phyloP scores from a whole-genome alignment of 2,329 filamentous ascomycete genomes.

The Sporothrix protearum region DNA sequence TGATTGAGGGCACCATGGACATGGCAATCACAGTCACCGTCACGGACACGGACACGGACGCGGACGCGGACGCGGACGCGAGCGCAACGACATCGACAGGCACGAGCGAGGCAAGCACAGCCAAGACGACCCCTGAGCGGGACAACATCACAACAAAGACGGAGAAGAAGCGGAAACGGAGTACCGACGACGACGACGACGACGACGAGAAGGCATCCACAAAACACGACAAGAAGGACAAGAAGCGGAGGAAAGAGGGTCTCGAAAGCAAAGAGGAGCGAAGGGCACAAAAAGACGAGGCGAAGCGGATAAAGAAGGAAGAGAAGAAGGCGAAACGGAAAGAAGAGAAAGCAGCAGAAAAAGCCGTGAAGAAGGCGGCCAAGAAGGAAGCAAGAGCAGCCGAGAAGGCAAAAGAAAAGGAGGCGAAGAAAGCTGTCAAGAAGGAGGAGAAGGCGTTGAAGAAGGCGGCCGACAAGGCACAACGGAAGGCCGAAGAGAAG shows the following conservation, averaged over 20 bases:
- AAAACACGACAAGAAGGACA: constrained; percentile 35
- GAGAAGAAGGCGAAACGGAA: constrained; percentile 39
- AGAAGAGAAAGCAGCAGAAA: constrained; percentile 34
- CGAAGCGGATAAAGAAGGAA: constrained; percentile 36
- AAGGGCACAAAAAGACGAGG: background rate
- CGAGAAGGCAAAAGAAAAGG: constrained; percentile 17
- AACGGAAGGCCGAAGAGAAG: background rate
- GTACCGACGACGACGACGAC: constrained; percentile 32
- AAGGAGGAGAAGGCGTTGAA: constrained; percentile 27
- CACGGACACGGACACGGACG: constrained; percentile 27
- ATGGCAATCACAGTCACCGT: too few relatives aligned
- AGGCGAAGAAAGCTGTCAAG: constrained; percentile 30
- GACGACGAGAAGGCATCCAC: background rate
- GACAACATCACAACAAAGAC: constrained; percentile 26
- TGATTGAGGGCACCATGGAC: constrained; percentile 67
- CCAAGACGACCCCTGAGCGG: constrained; percentile 35
- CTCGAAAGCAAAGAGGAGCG: constrained; percentile 35
- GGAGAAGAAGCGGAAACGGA: constrained; percentile 22
- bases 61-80: constrained; percentile 25
- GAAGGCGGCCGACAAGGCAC: constrained; percentile 16
- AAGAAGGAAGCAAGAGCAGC: constrained; percentile 24
- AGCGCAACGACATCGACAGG: constrained; percentile 30
- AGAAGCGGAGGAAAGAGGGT: constrained; percentile 32
- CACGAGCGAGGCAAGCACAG: constrained; percentile 22
- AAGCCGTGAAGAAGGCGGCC: constrained; percentile 38